Base-by-base conservation (phyloP, 2,329 filamentous ascomycete species). In the Macroventuria anomochaeta region DNA sequence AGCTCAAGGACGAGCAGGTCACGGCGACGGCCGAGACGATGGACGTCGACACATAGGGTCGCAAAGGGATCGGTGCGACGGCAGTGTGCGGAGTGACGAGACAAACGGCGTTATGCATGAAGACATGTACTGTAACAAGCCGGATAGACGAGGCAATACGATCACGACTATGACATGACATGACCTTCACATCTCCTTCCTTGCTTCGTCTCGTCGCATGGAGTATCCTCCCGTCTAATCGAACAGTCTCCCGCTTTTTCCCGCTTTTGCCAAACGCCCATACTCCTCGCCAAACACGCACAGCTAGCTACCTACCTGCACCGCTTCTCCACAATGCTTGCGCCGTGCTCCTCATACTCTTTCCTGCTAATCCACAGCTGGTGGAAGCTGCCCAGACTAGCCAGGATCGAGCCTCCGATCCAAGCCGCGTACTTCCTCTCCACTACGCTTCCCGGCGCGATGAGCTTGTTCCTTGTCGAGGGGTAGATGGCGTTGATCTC, bases 361-460 rank as follows among this genome's bases (percentile, higher is more conserved):
- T 96, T 96, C 76, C 87, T 91, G 20, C 89, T 93, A 66, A 99
- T 96, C 95, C 95, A 99, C 89, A 99, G 93, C 80, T 99, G 95
- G 79, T 99, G 95, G 78, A 99, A 99, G 12, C 93, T 96, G 8
- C 96, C 96, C 77, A 99, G 76, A 76, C 93, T 97, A 6, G 91
- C 93, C 63, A 99, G 80, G 65, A 99, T 97, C 76, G 92, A 97
- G 38, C 95, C 95, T 39, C 96, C 95, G 63, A 99, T 92, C 93
- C 95, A 99, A 42, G 90, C 88, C 18, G 91, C 93, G 75, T 96
- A 97, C 62, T 92, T 89, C 47, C 96, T 81, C 81, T 99, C 96
- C 31, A 88, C 90, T 0, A 90, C 90, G 66, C 93, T 86, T 15
- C 91, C 91, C 0, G 92, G 88, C 0, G 95, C 91, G 65, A 95